Evolutionary conservation across 176 grass and related monocot genomes (phyloP), one percentile per base, ranked within the genome.

Genomic region (Eleusine indica): DNA sequence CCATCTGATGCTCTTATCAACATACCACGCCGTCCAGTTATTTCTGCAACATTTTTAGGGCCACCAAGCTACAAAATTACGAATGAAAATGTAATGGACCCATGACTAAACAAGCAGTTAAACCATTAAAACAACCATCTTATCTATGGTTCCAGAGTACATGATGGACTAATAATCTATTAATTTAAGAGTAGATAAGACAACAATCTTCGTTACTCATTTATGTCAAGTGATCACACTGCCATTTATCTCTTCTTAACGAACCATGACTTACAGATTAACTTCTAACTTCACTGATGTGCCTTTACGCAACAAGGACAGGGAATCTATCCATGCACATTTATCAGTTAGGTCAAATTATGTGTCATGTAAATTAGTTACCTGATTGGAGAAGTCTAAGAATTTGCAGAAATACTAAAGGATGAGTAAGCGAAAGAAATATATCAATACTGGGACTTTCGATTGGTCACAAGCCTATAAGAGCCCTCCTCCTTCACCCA

Each of bases 31-130:
- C 95, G 79, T 51, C 95, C 95, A 89, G 95, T 97, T 76, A 97
- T 91, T 92, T 97, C 95, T 61, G 95, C 88, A 68, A 97, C 95
- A 91, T 92, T 92, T n/a, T 97, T 84, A 84, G 95, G 92, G 17
- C 95, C 95, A 71, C 95, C 95, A 71, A 97, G 78, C 95, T 97
- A 75, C 66, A 87, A 74, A 84, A 89, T 81, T 81, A 58, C 17
- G 61, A 65, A 67, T 60, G 39, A 16, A 21, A 44, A 80, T 32
- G 19, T 42, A 82, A 73, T 71, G 39, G 19, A 4, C 25, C 66
- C 48, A 84, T 62, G 30, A 65, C 44, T 56, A 47, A 88, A 82
- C 28, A 68, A 73, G 83, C 74, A 84, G 61, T 28, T 79, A 66
- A 47, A 9, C 64, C 40, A 14, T 46, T 78, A 29, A 67, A 19